phyloP scores from a whole-genome alignment of 768 basidiomycete species.

The Cyclocybe aegerita region DNA sequence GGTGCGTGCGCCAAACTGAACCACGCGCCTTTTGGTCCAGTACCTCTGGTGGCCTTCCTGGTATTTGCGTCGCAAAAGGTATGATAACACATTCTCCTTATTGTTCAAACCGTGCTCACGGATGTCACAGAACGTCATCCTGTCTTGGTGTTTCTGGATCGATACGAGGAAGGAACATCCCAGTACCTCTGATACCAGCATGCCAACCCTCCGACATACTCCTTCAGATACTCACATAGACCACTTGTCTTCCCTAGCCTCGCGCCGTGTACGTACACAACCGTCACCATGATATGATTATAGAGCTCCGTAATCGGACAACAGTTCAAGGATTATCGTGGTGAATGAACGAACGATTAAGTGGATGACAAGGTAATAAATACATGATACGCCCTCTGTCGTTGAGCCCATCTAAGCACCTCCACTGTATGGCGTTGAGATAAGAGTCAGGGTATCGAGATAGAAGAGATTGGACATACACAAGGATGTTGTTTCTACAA shows the following conservation, averaged over 20 bases:
- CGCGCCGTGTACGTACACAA: background rate
- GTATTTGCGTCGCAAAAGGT: conserved; percentile 53
- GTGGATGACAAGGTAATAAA: conserved; percentile 18
- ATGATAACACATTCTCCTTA: background rate
- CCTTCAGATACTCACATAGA: background rate
- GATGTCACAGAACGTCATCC: conserved; percentile 35
- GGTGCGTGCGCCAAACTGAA: conserved; percentile 3
- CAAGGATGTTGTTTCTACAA: conserved; percentile 91
- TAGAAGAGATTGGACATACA: conserved; percentile 59
- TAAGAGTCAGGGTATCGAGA: conserved; percentile 20
- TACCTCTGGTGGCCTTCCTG: conserved; percentile 47
- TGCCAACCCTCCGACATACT: conserved; percentile 1
- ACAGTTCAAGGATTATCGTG: too few species aligned
- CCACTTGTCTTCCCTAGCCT: background rate
- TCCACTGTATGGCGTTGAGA: conserved; percentile 46
- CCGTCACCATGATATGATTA: background rate
- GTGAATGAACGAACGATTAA: background rate
- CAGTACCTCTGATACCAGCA: conserved; percentile 3
- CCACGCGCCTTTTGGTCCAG: conserved; percentile 23
- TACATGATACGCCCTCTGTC: conserved; percentile 15
- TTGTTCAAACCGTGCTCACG: background rate
- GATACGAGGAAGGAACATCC: conserved; percentile 4
- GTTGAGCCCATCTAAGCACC: conserved; percentile 53
- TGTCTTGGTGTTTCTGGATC: conserved; percentile 33
- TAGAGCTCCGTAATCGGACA: background rate